Base-by-base conservation (phyloP, 176 grass and related monocot genomes). In the Neostapfia colusana region DNA sequence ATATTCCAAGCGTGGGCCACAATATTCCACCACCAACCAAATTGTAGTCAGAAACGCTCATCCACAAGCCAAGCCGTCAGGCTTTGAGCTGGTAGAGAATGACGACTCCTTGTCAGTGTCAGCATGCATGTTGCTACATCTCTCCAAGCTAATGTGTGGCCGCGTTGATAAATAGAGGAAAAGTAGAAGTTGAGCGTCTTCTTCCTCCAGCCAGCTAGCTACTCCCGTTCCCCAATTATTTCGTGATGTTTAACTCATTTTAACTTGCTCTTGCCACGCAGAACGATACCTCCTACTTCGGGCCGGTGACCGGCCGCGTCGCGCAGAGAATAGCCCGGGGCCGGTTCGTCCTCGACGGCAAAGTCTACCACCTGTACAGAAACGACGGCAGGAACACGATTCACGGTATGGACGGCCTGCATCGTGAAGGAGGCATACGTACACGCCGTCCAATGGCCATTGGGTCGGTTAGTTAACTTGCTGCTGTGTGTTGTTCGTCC, bases 271-370 rank as follows among this genome's bases (percentile, higher is more conserved):
- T 16, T 44, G 21, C 8, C 36, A 40, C 49, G 41, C 74, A 97
- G 94, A 89, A 91, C 55, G 91, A 91, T 49, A 81, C 79, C 0
- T 65, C 72, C 8, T 84, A 91, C 82, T 97, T 97, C 70, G 94
- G 94, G 4, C 90, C 88, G 17, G 50, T 97, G 46, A 88, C 80
- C 3, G 94, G 94, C 11, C 84, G 94, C 36, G 88, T 91, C 8
- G 94, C 79, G 10, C 90, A 97, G 67, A 73, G 94, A 44, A 84
- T 97, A 3, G 63, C 84, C 0, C 70, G 76, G 10, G 91, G 79
- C 6, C 75, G 69, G 5, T 97, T 97, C 79, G 65, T 87, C 51
- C 76, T 93, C 41, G 81, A 97, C 48, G 84, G 88, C 17, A 82
- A 85, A 24, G 84, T 61, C 25, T 93, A 93, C 59, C 88, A 76